Evolutionary conservation across 495 filamentous ascomycete species (phyloP), one percentile per base, ranked within the genome.

Genomic region (Xylaria cubensis): DNA sequence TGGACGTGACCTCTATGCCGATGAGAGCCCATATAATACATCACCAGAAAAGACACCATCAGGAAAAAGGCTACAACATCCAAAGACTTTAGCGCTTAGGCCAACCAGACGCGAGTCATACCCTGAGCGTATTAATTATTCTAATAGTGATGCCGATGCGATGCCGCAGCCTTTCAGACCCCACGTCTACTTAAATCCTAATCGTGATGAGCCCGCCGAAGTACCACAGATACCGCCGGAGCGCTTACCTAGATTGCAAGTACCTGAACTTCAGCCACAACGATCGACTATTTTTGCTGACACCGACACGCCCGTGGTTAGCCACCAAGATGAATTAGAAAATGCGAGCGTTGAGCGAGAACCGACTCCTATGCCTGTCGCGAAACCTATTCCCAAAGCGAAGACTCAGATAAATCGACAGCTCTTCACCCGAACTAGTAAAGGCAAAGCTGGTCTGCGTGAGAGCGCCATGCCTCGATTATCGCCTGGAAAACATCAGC

Each of bases 391-490:
- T 24, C 19, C 69, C 4, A 79, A 78, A 68, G n/a, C 73, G 19
- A 76, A 76, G 39, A 34, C 70, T 46, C 74, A 73, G 39, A 64
- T 78, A n/a, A 75, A 42, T 69, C 73, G 77, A 29, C 73, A 76
- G 24, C 77, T 79, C 26, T 79, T 76, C 26, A 4, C 46, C 51
- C 56, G 72, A 17, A 44, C 50, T 17, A 75, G 19, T 68, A 74
- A 74, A 39, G 69, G 51, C 24, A 65, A 68, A 50, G 19, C 36
- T 36, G 74, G 72, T 21, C 80, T 82, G 32, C 75, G 78, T 21
- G 76, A 74, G 67, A 84, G 79, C 55, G 81, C 80, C 10, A 76
- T 81, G 46, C 73, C 78, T 59, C 78, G 79, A 50, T 70, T 74
- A 15, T 69, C 67, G 24, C 21, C 62, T 21, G 77, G 76, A 51